Base-by-base conservation (phyloP, 2,329 filamentous ascomycete species). In the Curvularia sp. region DNA sequence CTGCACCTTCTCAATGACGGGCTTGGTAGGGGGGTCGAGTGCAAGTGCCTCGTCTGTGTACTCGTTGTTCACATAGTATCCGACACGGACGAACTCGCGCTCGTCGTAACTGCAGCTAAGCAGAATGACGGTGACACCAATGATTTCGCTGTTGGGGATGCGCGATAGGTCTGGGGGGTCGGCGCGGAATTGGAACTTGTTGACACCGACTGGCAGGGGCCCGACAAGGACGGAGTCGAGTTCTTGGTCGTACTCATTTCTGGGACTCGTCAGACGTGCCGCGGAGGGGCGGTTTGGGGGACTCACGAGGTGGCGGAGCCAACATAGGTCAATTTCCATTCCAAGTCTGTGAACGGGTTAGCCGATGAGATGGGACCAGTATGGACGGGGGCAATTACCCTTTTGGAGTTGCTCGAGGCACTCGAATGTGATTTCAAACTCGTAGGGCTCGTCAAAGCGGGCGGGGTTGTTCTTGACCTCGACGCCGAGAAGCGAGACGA, bases 41-140 rank as follows among this genome's bases (percentile, higher is more conserved):
- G 88, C 90, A 63, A 99, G 85, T 77, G 96, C 92, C 72, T 96
- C 92, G 26, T 91, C 90, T 69, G 96, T 92, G 78, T 99, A 99
- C 79, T 99, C 96, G 73, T 99, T 99, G 85, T 98, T 99, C 73
- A 99, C 95, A 70, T 99, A 99, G 86, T 99, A 99, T 62, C 95
- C 95, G 42, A 99, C 94, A 66, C 95, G 93, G 39, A 99, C 93
- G 72, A 99, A 99, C 79, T 99, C 95, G 74, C 95, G 88, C 53
- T 91, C 90, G 73, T 99, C 95, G 81, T 99, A 99, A 78, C 92
- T 91, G 81, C 95, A 98, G 57, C 93, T 97, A 66, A 99, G 86
- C 55, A 99, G 89, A 70, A 99, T 93, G 72, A 99, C 95, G 4
- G 95, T 99, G 50, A 99, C 96, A 60, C 95, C 95, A 46, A 99